phyloP scores from a whole-genome alignment of 2,329 filamentous ascomycete genomes.

The Ceratocystis variospora region DNA sequence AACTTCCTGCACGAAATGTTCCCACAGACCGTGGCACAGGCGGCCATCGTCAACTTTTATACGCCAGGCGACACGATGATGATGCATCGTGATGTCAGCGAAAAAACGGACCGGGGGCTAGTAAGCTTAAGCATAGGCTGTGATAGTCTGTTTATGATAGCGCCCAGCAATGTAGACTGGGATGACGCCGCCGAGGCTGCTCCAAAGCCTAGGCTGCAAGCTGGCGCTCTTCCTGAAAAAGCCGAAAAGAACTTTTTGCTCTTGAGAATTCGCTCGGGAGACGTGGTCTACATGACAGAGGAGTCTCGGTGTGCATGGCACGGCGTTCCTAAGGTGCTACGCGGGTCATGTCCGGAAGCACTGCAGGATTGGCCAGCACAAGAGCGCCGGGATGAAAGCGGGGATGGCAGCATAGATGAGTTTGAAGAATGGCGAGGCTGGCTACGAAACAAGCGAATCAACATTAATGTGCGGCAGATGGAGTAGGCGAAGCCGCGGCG shows the following conservation, averaged over 20 bases:
- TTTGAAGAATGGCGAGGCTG: slow-evolving; percentile 67
- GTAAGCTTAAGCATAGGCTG: slow-evolving; percentile 83
- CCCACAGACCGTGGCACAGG: slow-evolving; percentile 63
- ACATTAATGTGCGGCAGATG: slow-evolving; percentile 89
- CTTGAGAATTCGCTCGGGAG: slow-evolving; percentile 64
- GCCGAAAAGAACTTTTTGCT: slow-evolving; percentile 38
- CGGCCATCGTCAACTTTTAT: slow-evolving; percentile 90
- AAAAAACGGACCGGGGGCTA: slow-evolving; percentile 62
- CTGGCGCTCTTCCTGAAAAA: not conserved
- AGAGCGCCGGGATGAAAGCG: slow-evolving; percentile 20
- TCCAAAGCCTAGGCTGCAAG: too few relatives aligned
- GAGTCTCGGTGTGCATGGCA: slow-evolving; percentile 84
- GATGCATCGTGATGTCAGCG: slow-evolving; percentile 87
- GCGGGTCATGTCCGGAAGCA: slow-evolving; percentile 62
- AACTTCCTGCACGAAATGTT: slow-evolving; percentile 56
- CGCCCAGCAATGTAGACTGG: slow-evolving; percentile 39
- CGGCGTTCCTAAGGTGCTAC: slow-evolving; percentile 76
- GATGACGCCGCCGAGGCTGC: slow-evolving; percentile 18
- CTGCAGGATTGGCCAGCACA: slow-evolving; percentile 58
- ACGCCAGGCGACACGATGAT: slow-evolving; percentile 80
- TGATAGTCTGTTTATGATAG: slow-evolving; percentile 76
- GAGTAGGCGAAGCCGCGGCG: slow-evolving; percentile 31
- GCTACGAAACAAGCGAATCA: slow-evolving; percentile 79
- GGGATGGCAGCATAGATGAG: slow-evolving; percentile 25
- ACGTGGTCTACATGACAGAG: slow-evolving; percentile 79